phyloP scores from a whole-genome alignment of 2,329 filamentous ascomycete genomes.

The Thielaviopsis cerberus region DNA sequence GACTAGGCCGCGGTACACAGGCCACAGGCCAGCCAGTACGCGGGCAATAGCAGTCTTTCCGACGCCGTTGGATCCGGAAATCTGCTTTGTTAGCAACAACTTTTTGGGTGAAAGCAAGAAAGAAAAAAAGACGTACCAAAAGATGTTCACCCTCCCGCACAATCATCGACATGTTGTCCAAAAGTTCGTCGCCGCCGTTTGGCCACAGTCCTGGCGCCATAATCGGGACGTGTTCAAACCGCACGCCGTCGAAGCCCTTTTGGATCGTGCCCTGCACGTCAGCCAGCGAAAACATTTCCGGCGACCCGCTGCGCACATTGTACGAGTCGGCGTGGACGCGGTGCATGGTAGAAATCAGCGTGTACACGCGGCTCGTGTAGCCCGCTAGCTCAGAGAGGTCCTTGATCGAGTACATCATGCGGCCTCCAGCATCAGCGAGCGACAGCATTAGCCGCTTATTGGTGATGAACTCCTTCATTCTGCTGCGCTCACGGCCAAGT shows the following conservation, averaged over 20 bases:
- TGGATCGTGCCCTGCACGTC: slow-evolving; percentile 89
- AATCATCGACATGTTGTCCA: slow-evolving; percentile 76
- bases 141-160: slow-evolving; percentile 83
- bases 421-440: slow-evolving; percentile 80
- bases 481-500: slow-evolving; percentile 52
- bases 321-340: slow-evolving; percentile 85
- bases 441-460: slow-evolving; percentile 98
- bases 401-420: slow-evolving; percentile 99
- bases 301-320: slow-evolving; percentile 43
- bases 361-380: slow-evolving; percentile 90
- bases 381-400: slow-evolving; percentile 89
- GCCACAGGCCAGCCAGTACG: slow-evolving; percentile 84
- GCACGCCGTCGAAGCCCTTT: slow-evolving; percentile 84
- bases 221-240: slow-evolving; percentile 80
- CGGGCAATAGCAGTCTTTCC: slow-evolving; percentile 81
- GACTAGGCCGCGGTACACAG: slow-evolving; percentile 81
- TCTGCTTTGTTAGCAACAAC: slow-evolving; percentile 22
- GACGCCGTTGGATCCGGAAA: slow-evolving; percentile 85
- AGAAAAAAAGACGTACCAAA: slow-evolving; percentile 29
- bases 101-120: background rate
- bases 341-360: slow-evolving; percentile 83
- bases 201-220: slow-evolving; percentile 81
- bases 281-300: slow-evolving; percentile 72
- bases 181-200: slow-evolving; percentile 74
- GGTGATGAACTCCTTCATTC: slow-evolving; percentile 98